phyloP scores from a whole-genome alignment of 305 asterid species.

The Ajuga reptans region DNA sequence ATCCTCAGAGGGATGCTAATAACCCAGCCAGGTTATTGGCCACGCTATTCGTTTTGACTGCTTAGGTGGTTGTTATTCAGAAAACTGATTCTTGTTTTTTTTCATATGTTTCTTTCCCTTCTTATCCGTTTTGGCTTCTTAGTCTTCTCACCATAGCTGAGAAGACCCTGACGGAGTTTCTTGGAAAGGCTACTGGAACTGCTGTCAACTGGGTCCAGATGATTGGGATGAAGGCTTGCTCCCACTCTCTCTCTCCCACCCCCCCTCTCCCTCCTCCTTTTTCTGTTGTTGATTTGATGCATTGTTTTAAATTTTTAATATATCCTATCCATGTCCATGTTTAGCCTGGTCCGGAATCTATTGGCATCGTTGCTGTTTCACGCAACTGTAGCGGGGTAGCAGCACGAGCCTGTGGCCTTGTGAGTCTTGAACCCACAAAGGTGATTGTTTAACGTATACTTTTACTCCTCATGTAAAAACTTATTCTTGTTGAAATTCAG shows the following conservation, averaged over 20 bases:
- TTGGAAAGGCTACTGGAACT: conserved; percentile 91
- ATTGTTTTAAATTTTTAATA: not conserved
- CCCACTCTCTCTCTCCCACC: not conserved
- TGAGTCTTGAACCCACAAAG: conserved; percentile 88
- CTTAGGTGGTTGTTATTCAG: not conserved
- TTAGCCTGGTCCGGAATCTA: conserved; percentile 99
- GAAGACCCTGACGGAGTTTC: conserved; percentile 91
- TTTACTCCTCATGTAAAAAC: not conserved
- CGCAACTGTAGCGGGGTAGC: conserved; percentile 82
- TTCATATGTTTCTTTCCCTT: not conserved
- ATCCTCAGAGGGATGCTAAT: conserved; percentile 62
- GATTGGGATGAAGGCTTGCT: conserved; percentile 78
- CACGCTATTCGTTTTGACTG: not conserved
- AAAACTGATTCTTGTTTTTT: not conserved
- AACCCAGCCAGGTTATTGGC: conserved; percentile 71
- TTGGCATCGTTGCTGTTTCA: conserved; percentile 89
- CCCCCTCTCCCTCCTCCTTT: not conserved
- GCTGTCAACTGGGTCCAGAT: conserved; percentile 90
- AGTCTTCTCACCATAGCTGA: conserved; percentile 77
- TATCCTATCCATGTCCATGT: not conserved
- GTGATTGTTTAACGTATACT: conserved; percentile 22
- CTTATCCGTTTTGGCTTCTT: not conserved
- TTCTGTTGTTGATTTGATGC: not conserved
- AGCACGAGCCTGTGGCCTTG: conserved; percentile 95
- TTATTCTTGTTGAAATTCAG: not conserved